Evolutionary conservation across 164 flowering plant species (phyloP).

Genomic region (Dillenia turbinata): DNA sequence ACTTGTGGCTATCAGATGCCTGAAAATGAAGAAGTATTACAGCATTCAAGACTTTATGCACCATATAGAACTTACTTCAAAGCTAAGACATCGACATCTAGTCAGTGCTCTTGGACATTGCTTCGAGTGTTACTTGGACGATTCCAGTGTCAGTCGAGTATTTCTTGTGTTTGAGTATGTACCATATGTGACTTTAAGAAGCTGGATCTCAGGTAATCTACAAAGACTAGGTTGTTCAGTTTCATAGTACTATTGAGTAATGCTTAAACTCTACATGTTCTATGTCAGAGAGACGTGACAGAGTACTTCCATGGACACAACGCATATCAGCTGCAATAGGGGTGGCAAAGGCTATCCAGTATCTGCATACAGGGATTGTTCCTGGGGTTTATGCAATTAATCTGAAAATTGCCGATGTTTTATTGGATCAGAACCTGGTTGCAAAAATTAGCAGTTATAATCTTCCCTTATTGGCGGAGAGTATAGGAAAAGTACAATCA

Average conservation of each 20-base stretch:
- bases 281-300: constrained; percentile 31
- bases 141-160: constrained; percentile 83
- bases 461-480: constrained; percentile 66
- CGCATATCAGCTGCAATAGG: constrained; percentile 85
- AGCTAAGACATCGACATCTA: constrained; percentile 85
- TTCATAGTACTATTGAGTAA: too few species aligned
- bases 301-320: constrained; percentile 67
- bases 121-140: constrained; percentile 89
- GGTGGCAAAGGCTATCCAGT: constrained; percentile 83
- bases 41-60: constrained; percentile 58
- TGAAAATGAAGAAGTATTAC: constrained; percentile 65
- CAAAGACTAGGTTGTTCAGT: too few species aligned
- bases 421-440: constrained; percentile 71
- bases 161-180: constrained; percentile 86
- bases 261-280: too few species aligned
- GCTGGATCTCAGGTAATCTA: constrained; percentile 68
- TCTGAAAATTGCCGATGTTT: constrained; percentile 68
- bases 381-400: constrained; percentile 76
- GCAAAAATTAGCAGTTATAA: constrained; percentile 87
- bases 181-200: constrained; percentile 73
- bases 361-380: constrained; percentile 80
- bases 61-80: constrained; percentile 75
- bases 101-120: constrained; percentile 94
- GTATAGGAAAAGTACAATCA: constrained; percentile 40
- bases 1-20: constrained; percentile 74